phyloP scores from a whole-genome alignment of 1,139 yeast species.

The Williopsis jadinii region DNA sequence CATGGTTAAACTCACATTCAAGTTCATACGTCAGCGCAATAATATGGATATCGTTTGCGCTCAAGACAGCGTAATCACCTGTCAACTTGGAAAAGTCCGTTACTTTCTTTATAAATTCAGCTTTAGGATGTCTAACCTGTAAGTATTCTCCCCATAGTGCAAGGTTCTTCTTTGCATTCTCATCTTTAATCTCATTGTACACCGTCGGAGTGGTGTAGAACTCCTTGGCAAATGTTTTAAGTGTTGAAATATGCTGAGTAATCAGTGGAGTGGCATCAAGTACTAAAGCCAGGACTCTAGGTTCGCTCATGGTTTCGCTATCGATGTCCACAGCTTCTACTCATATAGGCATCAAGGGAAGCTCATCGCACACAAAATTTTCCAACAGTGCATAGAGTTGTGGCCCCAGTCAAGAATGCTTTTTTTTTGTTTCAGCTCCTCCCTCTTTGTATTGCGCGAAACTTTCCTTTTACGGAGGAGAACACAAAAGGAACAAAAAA shows the following conservation, averaged over 20 bases:
- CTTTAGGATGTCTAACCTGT: slow-evolving; percentile 68
- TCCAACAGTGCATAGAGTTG: neutral
- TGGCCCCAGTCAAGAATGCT: too few species aligned
- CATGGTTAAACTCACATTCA: slow-evolving; percentile 63
- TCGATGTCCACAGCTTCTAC: neutral
- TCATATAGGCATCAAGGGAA: neutral
- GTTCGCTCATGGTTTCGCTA: slow-evolving; percentile 6
- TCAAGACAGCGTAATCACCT: slow-evolving; percentile 85
- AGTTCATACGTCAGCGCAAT: slow-evolving; percentile 87
- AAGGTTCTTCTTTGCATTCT: slow-evolving; percentile 70
- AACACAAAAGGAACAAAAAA: neutral
- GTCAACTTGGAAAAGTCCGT: slow-evolving; percentile 75
- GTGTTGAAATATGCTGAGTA: slow-evolving; percentile 72
- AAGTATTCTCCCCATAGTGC: slow-evolving; percentile 67
- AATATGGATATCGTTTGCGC: slow-evolving; percentile 86
- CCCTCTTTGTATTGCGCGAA: neutral
- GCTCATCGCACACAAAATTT: slow-evolving; percentile 1
- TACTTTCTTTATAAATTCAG: slow-evolving; percentile 57
- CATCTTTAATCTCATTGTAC: slow-evolving; percentile 79
- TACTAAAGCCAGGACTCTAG: slow-evolving; percentile 49
- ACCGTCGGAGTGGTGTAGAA: slow-evolving; percentile 94
- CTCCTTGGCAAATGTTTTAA: slow-evolving; percentile 59
- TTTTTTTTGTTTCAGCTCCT: too few species aligned
- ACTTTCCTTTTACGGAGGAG: neutral
- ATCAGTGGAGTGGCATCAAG: slow-evolving; percentile 94